phyloP scores from a whole-genome alignment of 495 filamentous ascomycete species.

The Chaetomium cochliodes region DNA sequence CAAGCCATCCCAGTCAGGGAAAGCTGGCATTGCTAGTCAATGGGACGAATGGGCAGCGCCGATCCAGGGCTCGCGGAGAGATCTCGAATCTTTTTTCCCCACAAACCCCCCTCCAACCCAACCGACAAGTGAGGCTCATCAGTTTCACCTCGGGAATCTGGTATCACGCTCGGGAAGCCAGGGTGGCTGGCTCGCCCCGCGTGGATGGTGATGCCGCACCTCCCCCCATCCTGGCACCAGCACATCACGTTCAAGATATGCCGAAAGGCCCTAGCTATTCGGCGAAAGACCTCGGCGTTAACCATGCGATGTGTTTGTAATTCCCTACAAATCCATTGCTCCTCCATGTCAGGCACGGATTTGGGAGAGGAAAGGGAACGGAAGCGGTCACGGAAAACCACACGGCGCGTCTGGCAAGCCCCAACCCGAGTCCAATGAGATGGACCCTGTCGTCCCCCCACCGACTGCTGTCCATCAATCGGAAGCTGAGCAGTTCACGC shows the following conservation, averaged over 20 bases:
- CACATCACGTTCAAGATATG: too few species aligned
- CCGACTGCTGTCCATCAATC: slow-evolving; percentile 17
- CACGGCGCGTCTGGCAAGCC: not conserved
- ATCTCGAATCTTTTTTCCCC: not conserved
- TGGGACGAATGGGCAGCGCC: not conserved
- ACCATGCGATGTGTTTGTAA: not conserved
- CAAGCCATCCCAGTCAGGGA: not conserved
- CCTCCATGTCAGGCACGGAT: not conserved
- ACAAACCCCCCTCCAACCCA: not conserved
- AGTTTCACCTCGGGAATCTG: slow-evolving; percentile 4
- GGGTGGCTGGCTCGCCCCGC: slow-evolving; percentile 1
- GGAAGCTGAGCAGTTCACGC: slow-evolving; percentile 17
- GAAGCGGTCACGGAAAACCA: not conserved
- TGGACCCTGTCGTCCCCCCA: not conserved
- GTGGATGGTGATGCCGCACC: not conserved
- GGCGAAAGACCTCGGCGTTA: not conserved
- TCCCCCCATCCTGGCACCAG: not conserved
- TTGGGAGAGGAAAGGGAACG: not conserved
- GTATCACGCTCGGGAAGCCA: slow-evolving; percentile 5
- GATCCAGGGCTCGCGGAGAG: not conserved
- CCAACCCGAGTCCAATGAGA: not conserved
- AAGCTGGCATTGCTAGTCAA: not conserved
- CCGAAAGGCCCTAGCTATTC: too few species aligned
- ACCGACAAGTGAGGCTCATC: not conserved
- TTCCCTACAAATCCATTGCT: not conserved